Conservation (phyloP, 1,139 yeast genomes). For the Saccharomycopsis crataegensis region DNA sequence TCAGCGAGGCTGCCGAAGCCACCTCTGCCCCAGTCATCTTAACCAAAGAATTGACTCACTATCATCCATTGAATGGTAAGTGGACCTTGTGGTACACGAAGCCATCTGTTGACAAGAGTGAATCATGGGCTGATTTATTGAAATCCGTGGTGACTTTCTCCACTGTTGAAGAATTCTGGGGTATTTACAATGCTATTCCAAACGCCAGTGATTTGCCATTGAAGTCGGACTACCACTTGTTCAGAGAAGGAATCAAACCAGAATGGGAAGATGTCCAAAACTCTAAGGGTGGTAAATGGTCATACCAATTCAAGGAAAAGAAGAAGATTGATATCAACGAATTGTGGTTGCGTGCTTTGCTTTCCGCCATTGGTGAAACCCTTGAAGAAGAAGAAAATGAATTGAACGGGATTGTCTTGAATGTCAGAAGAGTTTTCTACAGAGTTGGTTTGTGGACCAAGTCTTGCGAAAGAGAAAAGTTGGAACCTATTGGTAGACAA, state of each 20-base stretch:
- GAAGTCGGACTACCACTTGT: conserved; percentile 91
- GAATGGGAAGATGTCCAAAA: conserved; percentile 97
- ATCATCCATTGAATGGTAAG: conserved; percentile 85
- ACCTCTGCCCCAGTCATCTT: conserved; percentile 38
- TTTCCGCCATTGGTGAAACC: conserved; percentile 94
- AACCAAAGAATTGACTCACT: conserved; percentile 62
- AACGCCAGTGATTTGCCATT: conserved; percentile 85
- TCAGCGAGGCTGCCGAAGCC: conserved; percentile 16
- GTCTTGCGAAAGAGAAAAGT: conserved; percentile 59
- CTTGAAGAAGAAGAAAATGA: conserved; percentile 84
- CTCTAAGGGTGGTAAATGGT: conserved; percentile 93
- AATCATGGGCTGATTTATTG: conserved; percentile 88
- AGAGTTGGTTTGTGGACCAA: conserved; percentile 93
- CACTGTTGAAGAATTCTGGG: conserved; percentile 99
- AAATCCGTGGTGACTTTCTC: conserved; percentile 89
- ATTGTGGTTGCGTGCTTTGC: conserved; percentile 85
- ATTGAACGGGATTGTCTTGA: conserved; percentile 92
- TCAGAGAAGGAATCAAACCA: conserved; percentile 91
- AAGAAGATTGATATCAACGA: conserved; percentile 65
- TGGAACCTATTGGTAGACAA: conserved; percentile 68
- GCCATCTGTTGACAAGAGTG: conserved; percentile 73
- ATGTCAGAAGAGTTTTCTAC: conserved; percentile 75
- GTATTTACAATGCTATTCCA: conserved; percentile 90
- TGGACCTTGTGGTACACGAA: conserved; percentile 99
- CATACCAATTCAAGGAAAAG: conserved; percentile 65